Conservation (phyloP, 208 protist species). For the Leishmania martiniquensis region DNA sequence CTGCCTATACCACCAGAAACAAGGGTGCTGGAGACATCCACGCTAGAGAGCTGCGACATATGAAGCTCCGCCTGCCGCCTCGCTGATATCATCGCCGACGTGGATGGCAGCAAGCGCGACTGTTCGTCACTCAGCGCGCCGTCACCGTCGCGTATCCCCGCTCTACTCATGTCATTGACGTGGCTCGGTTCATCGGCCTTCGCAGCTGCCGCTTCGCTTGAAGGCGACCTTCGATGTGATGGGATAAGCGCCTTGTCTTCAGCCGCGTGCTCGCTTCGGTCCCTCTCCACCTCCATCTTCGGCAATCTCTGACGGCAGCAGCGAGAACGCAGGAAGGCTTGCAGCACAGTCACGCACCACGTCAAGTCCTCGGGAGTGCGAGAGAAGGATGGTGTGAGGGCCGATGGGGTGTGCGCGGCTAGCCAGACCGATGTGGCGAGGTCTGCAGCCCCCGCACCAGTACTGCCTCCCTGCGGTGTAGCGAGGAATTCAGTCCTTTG, state of each 20-base stretch:
- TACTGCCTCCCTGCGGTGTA: neutral
- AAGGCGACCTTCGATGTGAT: neutral
- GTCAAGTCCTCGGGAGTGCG: slow-evolving; percentile 13
- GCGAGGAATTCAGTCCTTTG: neutral
- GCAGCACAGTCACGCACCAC: slow-evolving; percentile 14
- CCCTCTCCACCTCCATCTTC: neutral
- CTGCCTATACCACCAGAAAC: neutral
- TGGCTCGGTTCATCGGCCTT: neutral
- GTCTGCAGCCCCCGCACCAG: neutral
- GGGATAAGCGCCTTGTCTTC: no score
- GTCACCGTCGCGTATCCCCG: neutral
- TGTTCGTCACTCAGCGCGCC: neutral
- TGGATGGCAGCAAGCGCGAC: neutral
- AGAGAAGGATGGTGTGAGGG: neutral
- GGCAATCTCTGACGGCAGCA: neutral
- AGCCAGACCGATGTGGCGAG: neutral
- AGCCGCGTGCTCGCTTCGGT: neutral
- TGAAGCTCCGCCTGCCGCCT: neutral
- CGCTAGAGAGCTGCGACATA: neutral
- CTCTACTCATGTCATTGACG: neutral
- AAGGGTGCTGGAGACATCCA: neutral
- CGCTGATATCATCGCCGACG: neutral
- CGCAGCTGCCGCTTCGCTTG: neutral
- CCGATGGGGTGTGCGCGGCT: neutral
- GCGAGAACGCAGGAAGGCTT: slow-evolving; percentile 12